Evolutionary conservation across 2,329 filamentous ascomycete species (phyloP), one percentile per base, ranked within the genome.

Genomic region (Colletotrichum theobromicola): DNA sequence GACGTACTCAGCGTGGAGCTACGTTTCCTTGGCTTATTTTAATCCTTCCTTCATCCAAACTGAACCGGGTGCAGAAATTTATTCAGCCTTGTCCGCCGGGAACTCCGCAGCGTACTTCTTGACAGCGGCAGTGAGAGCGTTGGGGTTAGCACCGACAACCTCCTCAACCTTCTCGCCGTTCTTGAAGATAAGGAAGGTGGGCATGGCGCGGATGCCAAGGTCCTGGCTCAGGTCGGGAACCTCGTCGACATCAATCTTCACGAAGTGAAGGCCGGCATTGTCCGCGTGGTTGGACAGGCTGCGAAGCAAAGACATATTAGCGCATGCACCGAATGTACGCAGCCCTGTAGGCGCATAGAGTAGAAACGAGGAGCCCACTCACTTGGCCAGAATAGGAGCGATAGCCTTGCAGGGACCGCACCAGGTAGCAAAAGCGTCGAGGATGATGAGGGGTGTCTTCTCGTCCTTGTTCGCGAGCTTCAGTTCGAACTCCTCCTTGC

Each of bases 321-420:
- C 32, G 12, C 6, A 12, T 18, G 24, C 12, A 8, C 3, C 10
- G 5, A 12, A 24, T 0, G 5, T 32, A 15, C 15, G 35, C 7
- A 8, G 35, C 35, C 35, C 8, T 34, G 12, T 34, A 13, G 32
- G 10, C 32, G 32, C 32, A 34, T 34, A 4, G 32, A 34, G 32
- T 16, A 69, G 46, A 58, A 21, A 12, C 3, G 13, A 30, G 13
- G 30, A 26, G 28, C 70, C 16, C 9, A 83, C 91, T 82, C 85
- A 93, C 90, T 93, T 89, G 79, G 89, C 89, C 72, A 98, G 87
- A 76, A 92, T 85, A 74, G 96, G 96, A 21, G 95, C 91, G 80
- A 98, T 97, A 80, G 93, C 90, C 89, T 96, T 98, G 93, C 96
- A 98, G 75, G 96, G 96, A 75, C 95, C 95, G 88, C 96, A 98